phyloP scores from a whole-genome alignment of 768 basidiomycete genomes.

The Coprinopsis sp. region DNA sequence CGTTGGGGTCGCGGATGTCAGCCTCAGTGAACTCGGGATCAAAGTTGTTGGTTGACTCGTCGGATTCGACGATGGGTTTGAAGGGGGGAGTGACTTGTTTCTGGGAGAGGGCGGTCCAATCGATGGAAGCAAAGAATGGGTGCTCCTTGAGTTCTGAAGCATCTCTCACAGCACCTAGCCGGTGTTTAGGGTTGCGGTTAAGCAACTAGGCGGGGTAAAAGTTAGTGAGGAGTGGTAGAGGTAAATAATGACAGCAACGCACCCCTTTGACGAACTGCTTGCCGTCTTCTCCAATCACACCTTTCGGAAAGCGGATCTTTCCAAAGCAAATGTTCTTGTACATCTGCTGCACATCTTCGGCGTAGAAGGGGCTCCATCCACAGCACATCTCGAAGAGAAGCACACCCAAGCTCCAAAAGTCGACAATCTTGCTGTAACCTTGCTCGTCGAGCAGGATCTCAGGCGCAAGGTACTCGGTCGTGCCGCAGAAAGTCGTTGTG shows the following conservation, averaged over 20 bases:
- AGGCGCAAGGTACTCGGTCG: conserved; percentile 97
- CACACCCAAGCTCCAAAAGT: conserved; percentile 97
- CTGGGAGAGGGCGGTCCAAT: conserved; percentile 82
- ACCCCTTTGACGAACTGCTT: conserved; percentile 99
- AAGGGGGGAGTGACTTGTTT: conserved; percentile 96
- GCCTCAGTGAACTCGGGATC: conserved; percentile 96
- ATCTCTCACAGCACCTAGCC: conserved; percentile 87
- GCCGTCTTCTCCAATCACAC: conserved; percentile 94
- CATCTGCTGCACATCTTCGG: conserved; percentile 99
- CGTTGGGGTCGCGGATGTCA: conserved; percentile 73
- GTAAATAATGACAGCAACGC: conserved; percentile 30
- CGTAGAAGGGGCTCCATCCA: conserved; percentile 99
- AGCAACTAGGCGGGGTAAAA: conserved; percentile 61
- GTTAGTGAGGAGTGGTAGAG: not conserved
- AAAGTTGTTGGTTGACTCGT: conserved; percentile 97
- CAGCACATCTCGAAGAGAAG: conserved; percentile 99
- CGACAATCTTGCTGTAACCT: conserved; percentile 96
- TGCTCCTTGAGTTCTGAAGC: conserved; percentile 95
- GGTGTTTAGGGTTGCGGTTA: conserved; percentile 97
- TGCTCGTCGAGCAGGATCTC: conserved; percentile 98
- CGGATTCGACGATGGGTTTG: conserved; percentile 96
- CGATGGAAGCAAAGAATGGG: conserved; percentile 86
- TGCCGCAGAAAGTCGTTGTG: conserved; percentile 99
- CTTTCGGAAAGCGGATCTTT: conserved; percentile 96
- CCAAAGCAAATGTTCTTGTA: conserved; percentile 99